phyloP scores from a whole-genome alignment of 192 early-diverging fungal genomes.

The Radiomyces spectabilis region DNA sequence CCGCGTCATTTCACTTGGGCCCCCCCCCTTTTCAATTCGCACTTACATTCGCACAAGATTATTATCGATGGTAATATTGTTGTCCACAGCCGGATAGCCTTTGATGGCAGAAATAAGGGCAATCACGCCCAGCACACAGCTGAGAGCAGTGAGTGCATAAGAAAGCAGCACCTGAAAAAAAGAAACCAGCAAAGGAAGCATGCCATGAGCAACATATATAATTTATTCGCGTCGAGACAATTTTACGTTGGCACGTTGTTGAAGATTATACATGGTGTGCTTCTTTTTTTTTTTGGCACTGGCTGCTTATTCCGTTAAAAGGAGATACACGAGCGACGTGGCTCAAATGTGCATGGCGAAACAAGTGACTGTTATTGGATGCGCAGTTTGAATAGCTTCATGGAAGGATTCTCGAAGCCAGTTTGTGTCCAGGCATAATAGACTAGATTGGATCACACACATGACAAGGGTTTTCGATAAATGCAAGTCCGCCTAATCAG shows the following conservation, averaged over 20 bases:
- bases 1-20: too few species aligned
- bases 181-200: background rate
- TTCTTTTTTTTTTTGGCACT: too few species aligned
- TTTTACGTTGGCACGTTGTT: conserved; percentile 21
- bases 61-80: conserved; percentile 7
- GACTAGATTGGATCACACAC: too few species aligned
- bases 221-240: background rate
- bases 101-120: conserved; percentile 11
- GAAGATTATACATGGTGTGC: conserved; percentile 25
- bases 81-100: conserved; percentile 1
- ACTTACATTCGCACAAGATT: conserved; percentile 19
- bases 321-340: too few species aligned
- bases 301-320: too few species aligned
- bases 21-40: background rate
- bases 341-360: too few species aligned
- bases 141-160: conserved; percentile 13
- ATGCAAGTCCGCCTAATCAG: too few species aligned
- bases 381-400: too few species aligned
- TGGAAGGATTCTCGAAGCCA: too few species aligned
- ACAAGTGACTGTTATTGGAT: too few species aligned
- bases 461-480: too few species aligned
- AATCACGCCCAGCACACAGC: conserved; percentile 17
- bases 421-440: too few species aligned
- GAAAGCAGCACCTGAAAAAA: conserved; percentile 13
- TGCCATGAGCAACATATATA: background rate